Evolutionary conservation across 2,329 filamentous ascomycete species (phyloP).

Genomic region (Trichoderma semiorbis): DNA sequence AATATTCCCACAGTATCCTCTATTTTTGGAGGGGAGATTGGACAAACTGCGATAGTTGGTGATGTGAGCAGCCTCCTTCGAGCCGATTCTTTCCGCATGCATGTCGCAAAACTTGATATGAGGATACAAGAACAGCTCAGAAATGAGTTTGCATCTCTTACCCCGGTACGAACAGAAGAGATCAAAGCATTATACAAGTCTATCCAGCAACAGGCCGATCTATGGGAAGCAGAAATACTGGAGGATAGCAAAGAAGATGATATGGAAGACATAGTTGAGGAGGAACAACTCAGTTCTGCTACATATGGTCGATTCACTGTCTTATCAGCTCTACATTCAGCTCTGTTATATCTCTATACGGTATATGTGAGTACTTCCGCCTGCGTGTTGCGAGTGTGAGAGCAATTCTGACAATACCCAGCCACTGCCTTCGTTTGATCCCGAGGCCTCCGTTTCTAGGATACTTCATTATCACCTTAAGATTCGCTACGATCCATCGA

Average conservation of each 20-base stretch:
- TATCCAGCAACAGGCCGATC: background rate
- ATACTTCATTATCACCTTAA: background rate
- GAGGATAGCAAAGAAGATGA: background rate
- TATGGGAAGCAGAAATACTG: background rate
- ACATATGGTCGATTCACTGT: background rate
- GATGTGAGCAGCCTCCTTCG: background rate
- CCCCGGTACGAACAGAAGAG: background rate
- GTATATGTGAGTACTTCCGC: background rate
- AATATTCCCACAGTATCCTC: background rate
- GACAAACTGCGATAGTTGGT: background rate
- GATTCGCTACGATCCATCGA: background rate
- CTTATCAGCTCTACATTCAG: background rate
- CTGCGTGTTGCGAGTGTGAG: background rate
- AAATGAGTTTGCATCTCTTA: background rate
- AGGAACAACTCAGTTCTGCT: background rate
- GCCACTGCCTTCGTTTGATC: background rate
- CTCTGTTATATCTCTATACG: background rate
- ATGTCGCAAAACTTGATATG: background rate
- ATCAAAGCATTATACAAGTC: background rate
- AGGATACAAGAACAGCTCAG: background rate
- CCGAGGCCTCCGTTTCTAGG: background rate
- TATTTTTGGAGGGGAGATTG: background rate
- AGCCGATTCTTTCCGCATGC: background rate
- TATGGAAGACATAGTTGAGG: background rate
- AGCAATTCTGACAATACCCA: background rate